phyloP scores from a whole-genome alignment of 192 early-diverging fungal genomes.

The Endogone sp. region DNA sequence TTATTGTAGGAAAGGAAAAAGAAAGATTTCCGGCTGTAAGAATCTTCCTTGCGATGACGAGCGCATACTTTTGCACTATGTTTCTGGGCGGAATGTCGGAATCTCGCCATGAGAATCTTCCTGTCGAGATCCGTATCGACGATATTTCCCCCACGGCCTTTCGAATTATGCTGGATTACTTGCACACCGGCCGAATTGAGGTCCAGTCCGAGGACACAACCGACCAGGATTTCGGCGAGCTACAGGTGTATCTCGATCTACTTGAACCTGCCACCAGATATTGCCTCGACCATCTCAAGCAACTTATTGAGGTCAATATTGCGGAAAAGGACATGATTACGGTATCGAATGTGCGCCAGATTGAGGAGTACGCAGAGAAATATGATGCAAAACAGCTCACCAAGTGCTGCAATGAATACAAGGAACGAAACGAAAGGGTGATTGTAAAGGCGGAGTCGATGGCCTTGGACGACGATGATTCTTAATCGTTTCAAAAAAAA shows the following conservation, averaged over 20 bases:
- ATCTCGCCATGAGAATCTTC: neutral
- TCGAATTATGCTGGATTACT: neutral
- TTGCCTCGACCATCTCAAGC: neutral
- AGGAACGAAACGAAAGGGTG: neutral
- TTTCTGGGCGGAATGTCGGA: neutral
- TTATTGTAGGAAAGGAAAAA: neutral
- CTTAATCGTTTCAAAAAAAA: too few relatives aligned
- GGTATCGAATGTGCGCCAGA: neutral
- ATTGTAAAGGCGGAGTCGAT: too few relatives aligned
- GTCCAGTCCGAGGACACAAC: neutral
- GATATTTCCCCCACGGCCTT: neutral
- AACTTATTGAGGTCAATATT: neutral
- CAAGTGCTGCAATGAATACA: neutral
- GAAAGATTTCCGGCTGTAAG: neutral
- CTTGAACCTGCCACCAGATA: neutral
- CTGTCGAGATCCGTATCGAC: neutral
- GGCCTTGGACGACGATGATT: too few relatives aligned
- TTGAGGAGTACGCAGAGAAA: neutral
- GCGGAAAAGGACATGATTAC: neutral
- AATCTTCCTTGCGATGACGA: neutral
- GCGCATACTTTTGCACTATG: neutral
- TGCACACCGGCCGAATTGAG: neutral
- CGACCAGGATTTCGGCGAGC: neutral
- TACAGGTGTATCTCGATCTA: neutral
- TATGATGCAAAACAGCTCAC: neutral